Percentiles rank a stretch among this genome's conserved stretches.
Evolutionary conservation across 768 basidiomycete species (phyloP).

Genomic region (Aureoboletus auriporus): DNA sequence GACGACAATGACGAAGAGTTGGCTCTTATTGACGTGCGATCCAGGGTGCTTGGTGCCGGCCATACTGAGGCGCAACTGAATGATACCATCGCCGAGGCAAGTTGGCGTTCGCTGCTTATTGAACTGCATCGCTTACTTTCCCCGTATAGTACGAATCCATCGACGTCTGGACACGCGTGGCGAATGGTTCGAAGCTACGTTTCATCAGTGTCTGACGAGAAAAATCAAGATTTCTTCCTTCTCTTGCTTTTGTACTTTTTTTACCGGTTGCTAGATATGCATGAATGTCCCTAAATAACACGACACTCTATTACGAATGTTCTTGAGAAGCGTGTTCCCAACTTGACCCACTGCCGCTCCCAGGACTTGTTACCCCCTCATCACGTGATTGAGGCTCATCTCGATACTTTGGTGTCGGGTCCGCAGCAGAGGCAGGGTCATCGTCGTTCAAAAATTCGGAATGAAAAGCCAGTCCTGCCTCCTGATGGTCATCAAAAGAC

Average conservation of each 20-base stretch:
- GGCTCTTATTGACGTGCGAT: conserved; percentile 83
- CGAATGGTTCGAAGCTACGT: conserved; percentile 76
- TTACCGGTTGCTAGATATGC: conserved; percentile 16
- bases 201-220: conserved; percentile 42
- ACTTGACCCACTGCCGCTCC: conserved; percentile 50
- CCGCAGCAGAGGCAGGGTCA: conserved; percentile 38
- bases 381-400: conserved; percentile 48
- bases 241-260: conserved; percentile 9
- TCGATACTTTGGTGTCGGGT: conserved; percentile 34
- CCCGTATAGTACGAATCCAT: conserved; percentile 77
- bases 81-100: conserved; percentile 77
- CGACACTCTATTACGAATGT: conserved; percentile 18
- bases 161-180: conserved; percentile 77
- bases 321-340: conserved; percentile 68
- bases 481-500: conserved; percentile 31
- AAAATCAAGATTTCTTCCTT: not conserved
- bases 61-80: conserved; percentile 90
- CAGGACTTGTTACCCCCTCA: conserved; percentile 28
- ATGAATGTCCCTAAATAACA: conserved; percentile 18
- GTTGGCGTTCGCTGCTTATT: conserved; percentile 19
- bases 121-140: conserved; percentile 6
- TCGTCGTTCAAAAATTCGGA: conserved; percentile 84
- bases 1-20: conserved; percentile 70
- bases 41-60: conserved; percentile 79
- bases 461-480: conserved; percentile 55